These are phyloP conservation scores for Penicillium hordei DNA, from an alignment of 2,329 filamentous ascomycete genomes.

Conservation along the genomic window DNA sequence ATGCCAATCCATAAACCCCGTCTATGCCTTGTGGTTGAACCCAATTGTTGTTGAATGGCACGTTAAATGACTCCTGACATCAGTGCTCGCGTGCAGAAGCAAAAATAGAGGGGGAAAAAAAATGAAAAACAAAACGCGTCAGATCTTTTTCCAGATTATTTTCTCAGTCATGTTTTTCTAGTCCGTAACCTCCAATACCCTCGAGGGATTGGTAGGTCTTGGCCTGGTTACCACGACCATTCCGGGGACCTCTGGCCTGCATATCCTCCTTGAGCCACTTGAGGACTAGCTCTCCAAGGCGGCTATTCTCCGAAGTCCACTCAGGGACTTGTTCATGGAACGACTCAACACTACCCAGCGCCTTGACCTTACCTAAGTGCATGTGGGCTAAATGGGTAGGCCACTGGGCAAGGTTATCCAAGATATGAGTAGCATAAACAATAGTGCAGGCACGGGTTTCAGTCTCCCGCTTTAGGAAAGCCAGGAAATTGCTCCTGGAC, in stretches of 20 bases:
- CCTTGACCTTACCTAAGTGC: slow-evolving; percentile 82
- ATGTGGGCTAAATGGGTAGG: slow-evolving; percentile 95
- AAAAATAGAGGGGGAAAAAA: background rate
- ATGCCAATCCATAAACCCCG: slow-evolving; percentile 20
- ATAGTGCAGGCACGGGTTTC: slow-evolving; percentile 80
- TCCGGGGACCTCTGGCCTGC: slow-evolving; percentile 73
- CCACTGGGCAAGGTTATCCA: slow-evolving; percentile 94
- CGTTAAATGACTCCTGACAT: slow-evolving; percentile 10
- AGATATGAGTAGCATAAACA: slow-evolving; percentile 95
- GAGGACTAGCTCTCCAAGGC: slow-evolving; percentile 82
- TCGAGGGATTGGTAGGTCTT: slow-evolving; percentile 55
- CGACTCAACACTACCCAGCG: slow-evolving; percentile 72
- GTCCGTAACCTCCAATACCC: slow-evolving; percentile 64
- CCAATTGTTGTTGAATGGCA: slow-evolving; percentile 29
- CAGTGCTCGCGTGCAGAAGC: background rate
- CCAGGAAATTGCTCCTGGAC: slow-evolving; percentile 78
- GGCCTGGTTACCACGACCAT: slow-evolving; percentile 53
- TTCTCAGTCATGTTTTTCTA: slow-evolving; percentile 46
- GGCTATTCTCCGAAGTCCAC: slow-evolving; percentile 69
- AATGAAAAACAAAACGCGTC: background rate
- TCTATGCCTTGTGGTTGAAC: slow-evolving; percentile 31
- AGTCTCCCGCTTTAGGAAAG: slow-evolving; percentile 84
- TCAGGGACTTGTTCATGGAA: slow-evolving; percentile 61
- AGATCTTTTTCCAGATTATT: background rate
- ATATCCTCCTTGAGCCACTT: slow-evolving; percentile 83